These are phyloP conservation scores for Cryomyces minteri DNA, from an alignment of 495 filamentous ascomycete genomes.

Conservation along the genomic window DNA sequence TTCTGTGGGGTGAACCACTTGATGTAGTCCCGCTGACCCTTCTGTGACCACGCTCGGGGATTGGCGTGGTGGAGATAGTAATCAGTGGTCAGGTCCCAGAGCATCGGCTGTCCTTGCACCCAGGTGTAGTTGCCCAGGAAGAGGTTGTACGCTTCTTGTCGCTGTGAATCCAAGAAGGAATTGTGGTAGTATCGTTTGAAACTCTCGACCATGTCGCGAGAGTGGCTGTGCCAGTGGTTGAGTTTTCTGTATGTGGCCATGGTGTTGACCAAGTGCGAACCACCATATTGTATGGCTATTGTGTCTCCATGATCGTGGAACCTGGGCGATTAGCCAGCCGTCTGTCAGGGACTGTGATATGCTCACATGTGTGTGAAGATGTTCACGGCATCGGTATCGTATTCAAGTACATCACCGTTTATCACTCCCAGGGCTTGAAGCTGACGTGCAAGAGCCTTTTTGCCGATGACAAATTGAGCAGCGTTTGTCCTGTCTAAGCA, in stretches of 20 bases:
- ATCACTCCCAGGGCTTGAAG: conserved; percentile 85
- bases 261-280: conserved; percentile 93
- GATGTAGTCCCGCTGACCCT: conserved; percentile 50
- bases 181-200: conserved; percentile 99
- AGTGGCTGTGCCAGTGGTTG: conserved; percentile 96
- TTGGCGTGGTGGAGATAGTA: conserved; percentile 91
- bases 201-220: conserved; percentile 95
- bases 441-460: conserved; percentile 79
- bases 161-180: conserved; percentile 87
- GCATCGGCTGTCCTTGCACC: conserved; percentile 77
- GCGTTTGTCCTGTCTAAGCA: conserved; percentile 94
- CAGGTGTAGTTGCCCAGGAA: conserved; percentile 96
- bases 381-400: conserved; percentile 89
- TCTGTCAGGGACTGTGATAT: conserved; percentile 2
- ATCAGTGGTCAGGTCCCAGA: conserved; percentile 91
- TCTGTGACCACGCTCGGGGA: conserved; percentile 51
- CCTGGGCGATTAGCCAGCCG: no score
- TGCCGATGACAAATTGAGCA: conserved; percentile 96
- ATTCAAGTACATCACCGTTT: conserved; percentile 58
- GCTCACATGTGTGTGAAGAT: conserved; percentile 75
- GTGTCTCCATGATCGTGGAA: conserved; percentile 93
- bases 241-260: conserved; percentile 98
- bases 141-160: conserved; percentile 94
- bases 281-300: conserved; percentile 94
- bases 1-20: conserved; percentile 72